Base-by-base conservation (phyloP, 78 protist species). In the Diacronema lutheri region DNA sequence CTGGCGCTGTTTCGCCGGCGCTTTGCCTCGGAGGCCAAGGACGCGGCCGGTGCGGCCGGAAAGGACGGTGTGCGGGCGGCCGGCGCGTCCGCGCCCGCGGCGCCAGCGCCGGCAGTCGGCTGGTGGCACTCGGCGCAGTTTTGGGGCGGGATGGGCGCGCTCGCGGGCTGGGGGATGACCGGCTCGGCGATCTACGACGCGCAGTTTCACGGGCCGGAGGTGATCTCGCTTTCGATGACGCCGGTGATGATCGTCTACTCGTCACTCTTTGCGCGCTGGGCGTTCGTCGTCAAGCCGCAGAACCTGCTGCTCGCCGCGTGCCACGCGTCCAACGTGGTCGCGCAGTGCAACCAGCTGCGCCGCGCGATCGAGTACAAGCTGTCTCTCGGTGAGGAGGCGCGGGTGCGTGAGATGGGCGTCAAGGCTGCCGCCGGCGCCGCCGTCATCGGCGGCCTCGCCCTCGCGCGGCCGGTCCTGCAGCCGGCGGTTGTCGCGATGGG, bases 321-420 rank as follows among this genome's bases (percentile, higher is more conserved):
- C 68, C 83, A 77, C 65, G 64, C 13, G 1, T 50, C 68, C 25
- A 77, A 77, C 33, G 68, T 57, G 11, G 6, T 35, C 35, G 83
- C 69, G 83, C 83, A 77, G n/a, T 35, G 21, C 20, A 77, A 77
- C 69, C 83, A 57, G 83, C 64, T 57, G 29, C 83, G 83, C 4
- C 64, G 83, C 37, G n/a, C n/a, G n/a, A 16, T 76, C 41, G 69
- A 46, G 62, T 76, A 35, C 65, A 37, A 76, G 66, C 40, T 50
- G 14, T 13, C 64, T 14, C 19, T 23, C 19, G 83, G 65, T 44
- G 21, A 56, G 50, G 38, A 11, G 23, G 55, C 20, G 16, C 66
- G 56, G 83, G 62, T 76, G 83, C n/a, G 29, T 11, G 66, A 1
- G 50, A 11, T n/a, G 37, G 64, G 38, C 29, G 29, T 31, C 66